These are phyloP conservation scores for Diaporthe capsici DNA, from an alignment of 2,329 filamentous ascomycete species.

Conservation along the genomic window DNA sequence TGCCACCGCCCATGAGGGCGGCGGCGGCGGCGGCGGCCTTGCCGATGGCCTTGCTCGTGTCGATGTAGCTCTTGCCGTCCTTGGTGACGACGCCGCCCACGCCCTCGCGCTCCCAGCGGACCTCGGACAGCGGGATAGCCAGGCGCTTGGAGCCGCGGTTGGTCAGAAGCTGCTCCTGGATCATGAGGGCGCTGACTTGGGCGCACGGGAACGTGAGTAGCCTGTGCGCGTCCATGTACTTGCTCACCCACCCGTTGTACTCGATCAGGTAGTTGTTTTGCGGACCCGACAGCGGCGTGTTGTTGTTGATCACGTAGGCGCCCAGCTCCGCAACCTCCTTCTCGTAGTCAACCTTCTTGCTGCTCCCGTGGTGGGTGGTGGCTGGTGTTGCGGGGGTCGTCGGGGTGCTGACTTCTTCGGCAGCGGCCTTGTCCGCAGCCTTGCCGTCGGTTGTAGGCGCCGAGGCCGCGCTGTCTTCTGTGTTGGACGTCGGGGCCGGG, in stretches of 20 bases:
- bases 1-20: background rate
- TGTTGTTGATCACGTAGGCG: slow-evolving; percentile 85
- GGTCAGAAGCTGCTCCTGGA: slow-evolving; percentile 81
- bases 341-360: slow-evolving; percentile 61
- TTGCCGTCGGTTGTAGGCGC: slow-evolving; percentile 48
- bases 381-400: slow-evolving; percentile 32
- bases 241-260: slow-evolving; percentile 86
- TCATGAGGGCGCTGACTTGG: slow-evolving; percentile 79
- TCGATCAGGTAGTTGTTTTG: slow-evolving; percentile 87
- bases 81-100: slow-evolving; percentile 74
- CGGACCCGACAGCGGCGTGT: slow-evolving; percentile 84
- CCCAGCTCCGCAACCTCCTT: slow-evolving; percentile 79
- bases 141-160: slow-evolving; percentile 82
- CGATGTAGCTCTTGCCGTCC: slow-evolving; percentile 72
- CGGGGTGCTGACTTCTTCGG: slow-evolving; percentile 44
- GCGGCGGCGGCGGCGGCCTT: slow-evolving; percentile 52
- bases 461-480: background rate
- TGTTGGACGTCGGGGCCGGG: slow-evolving; percentile 45
- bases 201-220: slow-evolving; percentile 84
- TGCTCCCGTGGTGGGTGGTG: slow-evolving; percentile 44
- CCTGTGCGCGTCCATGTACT: slow-evolving; percentile 79
- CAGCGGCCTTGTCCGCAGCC: slow-evolving; percentile 43
- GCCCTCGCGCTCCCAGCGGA: slow-evolving; percentile 88
- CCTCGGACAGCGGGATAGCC: slow-evolving; percentile 87
- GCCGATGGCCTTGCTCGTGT: slow-evolving; percentile 61